phyloP scores from a whole-genome alignment of 768 basidiomycete genomes.

The Mycena metata region DNA sequence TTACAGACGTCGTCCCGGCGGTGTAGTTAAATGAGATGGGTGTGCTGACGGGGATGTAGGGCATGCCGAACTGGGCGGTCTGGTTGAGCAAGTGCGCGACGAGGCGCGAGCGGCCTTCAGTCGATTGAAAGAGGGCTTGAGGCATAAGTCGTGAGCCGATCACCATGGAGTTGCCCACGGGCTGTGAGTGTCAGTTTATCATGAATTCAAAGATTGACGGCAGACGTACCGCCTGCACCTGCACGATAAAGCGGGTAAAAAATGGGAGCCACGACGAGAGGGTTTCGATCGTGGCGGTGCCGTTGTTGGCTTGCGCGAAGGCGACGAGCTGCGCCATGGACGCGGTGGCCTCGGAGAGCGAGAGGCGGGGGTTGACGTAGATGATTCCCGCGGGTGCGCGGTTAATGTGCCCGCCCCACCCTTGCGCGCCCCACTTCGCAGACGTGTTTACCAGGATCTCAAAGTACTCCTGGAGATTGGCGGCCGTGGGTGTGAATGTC shows the following conservation, averaged over 20 bases:
- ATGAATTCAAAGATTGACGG: too few relatives aligned
- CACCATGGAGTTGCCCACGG: conserved; percentile 1
- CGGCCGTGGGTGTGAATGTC: conserved; percentile 12
- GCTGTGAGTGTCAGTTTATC: background rate
- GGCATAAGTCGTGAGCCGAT: conserved; percentile 47
- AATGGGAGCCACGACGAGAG: conserved; percentile 15
- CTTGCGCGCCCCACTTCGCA: conserved; percentile 16
- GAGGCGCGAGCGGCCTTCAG: conserved; percentile 34
- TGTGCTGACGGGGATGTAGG: conserved; percentile 24
- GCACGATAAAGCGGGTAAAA: conserved; percentile 2
- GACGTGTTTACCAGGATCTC: conserved; percentile 23
- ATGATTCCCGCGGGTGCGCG: conserved; percentile 4
- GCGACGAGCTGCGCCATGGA: conserved; percentile 16
- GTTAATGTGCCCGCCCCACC: conserved; percentile 33
- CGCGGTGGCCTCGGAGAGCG: conserved; percentile 1
- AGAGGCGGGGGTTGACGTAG: conserved; percentile 27
- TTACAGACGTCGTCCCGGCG: conserved; percentile 29
- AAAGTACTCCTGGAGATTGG: conserved; percentile 12
- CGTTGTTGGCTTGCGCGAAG: conserved; percentile 16
- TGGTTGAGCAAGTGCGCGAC: conserved; percentile 29
- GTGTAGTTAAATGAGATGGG: conserved; percentile 33
- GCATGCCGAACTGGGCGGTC: conserved; percentile 30
- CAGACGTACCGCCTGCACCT: conserved; percentile 13
- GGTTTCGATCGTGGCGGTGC: conserved; percentile 7
- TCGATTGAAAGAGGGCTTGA: conserved; percentile 41